These are phyloP conservation scores for Syzygium oleosum DNA, from an alignment of 345 rosid species.

Conservation along the genomic window DNA sequence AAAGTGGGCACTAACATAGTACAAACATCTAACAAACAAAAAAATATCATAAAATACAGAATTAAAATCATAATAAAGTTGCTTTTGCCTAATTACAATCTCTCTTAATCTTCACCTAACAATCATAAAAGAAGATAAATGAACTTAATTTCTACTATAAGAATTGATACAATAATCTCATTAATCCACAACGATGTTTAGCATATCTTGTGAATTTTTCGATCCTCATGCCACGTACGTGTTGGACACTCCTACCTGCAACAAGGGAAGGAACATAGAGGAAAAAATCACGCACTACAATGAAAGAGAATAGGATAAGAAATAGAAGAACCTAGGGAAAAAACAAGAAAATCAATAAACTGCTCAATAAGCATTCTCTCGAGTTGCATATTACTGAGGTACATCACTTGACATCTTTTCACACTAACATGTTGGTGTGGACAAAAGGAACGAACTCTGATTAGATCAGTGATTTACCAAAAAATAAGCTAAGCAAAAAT, in stretches of 20 bases:
- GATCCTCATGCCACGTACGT: neutral
- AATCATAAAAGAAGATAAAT: neutral
- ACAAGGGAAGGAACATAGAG: neutral
- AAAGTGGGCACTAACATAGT: neutral
- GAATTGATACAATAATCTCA: neutral
- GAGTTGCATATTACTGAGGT: no score
- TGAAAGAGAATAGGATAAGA: no score
- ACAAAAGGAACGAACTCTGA: neutral
- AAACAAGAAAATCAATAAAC: neutral
- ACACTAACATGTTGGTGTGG: neutral
- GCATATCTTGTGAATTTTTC: neutral
- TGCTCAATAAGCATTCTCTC: neutral
- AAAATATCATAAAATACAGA: no score
- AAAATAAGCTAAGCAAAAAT: neutral
- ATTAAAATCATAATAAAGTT: no score
- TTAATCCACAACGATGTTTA: neutral
- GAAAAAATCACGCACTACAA: no score
- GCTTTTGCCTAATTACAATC: neutral
- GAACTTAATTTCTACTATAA: neutral
- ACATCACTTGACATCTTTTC: neutral
- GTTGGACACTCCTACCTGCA: neutral
- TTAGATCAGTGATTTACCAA: neutral
- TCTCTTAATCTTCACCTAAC: neutral
- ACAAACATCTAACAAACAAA: neutral
- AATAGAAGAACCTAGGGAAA: neutral